A percentile compares a stretch with the other conserved stretches of the same genome.
These are phyloP conservation scores for Volvariella volvacea DNA, from an alignment of 1,284 basidiomycete genomes.

Conservation along the genomic window DNA sequence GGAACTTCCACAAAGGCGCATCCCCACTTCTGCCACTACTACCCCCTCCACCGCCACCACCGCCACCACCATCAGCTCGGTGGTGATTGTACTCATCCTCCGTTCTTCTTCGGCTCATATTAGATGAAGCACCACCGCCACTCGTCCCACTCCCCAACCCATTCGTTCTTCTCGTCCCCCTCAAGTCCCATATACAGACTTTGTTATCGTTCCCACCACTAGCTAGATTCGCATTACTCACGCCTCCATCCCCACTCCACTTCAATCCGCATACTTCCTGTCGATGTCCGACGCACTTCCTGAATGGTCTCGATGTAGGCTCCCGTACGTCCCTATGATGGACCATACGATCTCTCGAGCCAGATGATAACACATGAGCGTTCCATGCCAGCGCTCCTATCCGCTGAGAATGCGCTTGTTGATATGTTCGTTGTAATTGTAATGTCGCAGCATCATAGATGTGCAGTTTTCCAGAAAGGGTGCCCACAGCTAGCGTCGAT, in stretches of 20 bases:
- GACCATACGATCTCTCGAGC: constrained; percentile 87
- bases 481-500: constrained; percentile 88
- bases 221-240: constrained; percentile 69
- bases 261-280: constrained; percentile 97
- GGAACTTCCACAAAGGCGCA: constrained; percentile 87
- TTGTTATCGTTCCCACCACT: constrained; percentile 99
- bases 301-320: constrained; percentile 63
- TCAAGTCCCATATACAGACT: constrained; percentile 91
- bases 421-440: constrained; percentile 78
- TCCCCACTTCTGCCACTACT: constrained; percentile 28
- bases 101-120: not conserved
- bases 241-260: constrained; percentile 71
- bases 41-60: constrained; percentile 22
- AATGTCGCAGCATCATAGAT: constrained; percentile 92
- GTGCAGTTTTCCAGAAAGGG: constrained; percentile 80
- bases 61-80: constrained; percentile 17
- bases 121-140: constrained; percentile 6
- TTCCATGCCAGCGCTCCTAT: constrained; percentile 97
- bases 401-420: constrained; percentile 80
- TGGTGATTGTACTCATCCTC: constrained; percentile 2
- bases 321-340: constrained; percentile 91
- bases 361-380: constrained; percentile 80
- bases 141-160: constrained; percentile 26
- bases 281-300: constrained; percentile 75
- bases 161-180: constrained; percentile 49